phyloP scores from a whole-genome alignment of 345 rosid species.

The Aethionema arabicum region DNA sequence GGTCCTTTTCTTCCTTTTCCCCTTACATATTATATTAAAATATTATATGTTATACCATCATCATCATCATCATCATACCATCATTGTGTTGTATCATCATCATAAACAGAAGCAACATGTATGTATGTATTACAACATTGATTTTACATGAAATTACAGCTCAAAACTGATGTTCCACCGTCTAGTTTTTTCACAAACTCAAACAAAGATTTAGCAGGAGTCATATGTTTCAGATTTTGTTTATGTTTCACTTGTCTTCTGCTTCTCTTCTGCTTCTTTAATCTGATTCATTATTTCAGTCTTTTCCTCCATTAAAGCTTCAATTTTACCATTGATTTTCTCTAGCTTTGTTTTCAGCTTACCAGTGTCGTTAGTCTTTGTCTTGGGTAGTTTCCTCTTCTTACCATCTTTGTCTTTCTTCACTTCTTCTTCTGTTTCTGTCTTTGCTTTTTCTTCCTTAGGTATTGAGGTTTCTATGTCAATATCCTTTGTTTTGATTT shows the following conservation, averaged over 20 bases:
- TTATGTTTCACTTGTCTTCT: conserved; percentile 10
- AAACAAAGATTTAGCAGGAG: no score
- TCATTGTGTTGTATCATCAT: no score
- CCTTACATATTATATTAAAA: no score
- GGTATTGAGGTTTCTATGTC: conserved; percentile 23
- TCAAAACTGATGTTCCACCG: no score
- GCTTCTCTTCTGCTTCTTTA: conserved; percentile 49
- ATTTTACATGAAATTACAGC: no score
- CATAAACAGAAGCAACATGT: no score
- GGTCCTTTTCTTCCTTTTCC: no score
- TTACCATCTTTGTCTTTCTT: conserved; percentile 46
- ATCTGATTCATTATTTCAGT: conserved; percentile 54
- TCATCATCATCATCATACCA: no score
- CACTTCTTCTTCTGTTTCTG: conserved; percentile 33
- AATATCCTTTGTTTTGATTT: not conserved
- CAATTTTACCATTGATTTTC: conserved; percentile 56
- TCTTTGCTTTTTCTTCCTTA: conserved; percentile 36
- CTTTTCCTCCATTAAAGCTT: conserved; percentile 49
- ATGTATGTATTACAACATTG: no score
- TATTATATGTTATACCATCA: no score
- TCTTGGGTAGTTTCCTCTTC: conserved; percentile 45
- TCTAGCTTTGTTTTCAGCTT: conserved; percentile 56
- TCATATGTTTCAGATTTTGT: not conserved
- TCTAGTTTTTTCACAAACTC: no score
- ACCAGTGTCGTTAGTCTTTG: conserved; percentile 44